Percentiles rank a stretch among this genome's conserved stretches.
Conservation (phyloP, 2,329 filamentous ascomycete species). For the Aspergillus transmontanensis region DNA sequence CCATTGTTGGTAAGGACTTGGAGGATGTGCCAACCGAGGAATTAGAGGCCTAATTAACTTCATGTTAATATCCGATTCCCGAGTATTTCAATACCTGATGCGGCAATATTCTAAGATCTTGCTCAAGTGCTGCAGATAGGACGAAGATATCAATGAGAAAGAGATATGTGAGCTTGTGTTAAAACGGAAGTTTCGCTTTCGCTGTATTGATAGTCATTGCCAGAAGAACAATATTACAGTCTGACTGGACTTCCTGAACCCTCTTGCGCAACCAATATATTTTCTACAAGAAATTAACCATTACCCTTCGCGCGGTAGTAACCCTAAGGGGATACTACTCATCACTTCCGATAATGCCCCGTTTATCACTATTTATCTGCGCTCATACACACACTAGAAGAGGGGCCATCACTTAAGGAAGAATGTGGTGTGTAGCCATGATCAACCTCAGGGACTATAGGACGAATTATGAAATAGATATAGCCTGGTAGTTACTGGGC, state of each 20-base stretch:
- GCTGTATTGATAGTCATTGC: conserved; percentile 53
- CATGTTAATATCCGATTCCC: neutral
- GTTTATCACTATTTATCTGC: too few relatives aligned
- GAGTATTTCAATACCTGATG: neutral
- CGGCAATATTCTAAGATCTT: conserved; percentile 1
- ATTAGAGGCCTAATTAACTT: conserved; percentile 57
- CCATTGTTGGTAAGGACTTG: conserved; percentile 77
- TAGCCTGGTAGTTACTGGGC: too few relatives aligned
- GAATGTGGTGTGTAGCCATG: too few relatives aligned
- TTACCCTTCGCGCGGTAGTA: too few relatives aligned
- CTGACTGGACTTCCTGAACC: neutral
- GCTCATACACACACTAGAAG: too few relatives aligned
- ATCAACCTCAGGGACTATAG: too few relatives aligned
- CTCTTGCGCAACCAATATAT: too few relatives aligned
- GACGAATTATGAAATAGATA: too few relatives aligned
- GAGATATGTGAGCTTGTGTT: neutral
- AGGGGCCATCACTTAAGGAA: too few relatives aligned
- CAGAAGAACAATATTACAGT: neutral
- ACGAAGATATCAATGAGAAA: conserved; percentile 3
- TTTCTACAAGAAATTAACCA: too few relatives aligned
- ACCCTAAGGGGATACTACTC: too few relatives aligned
- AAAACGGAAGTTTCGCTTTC: conserved; percentile 37
- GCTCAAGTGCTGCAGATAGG: conserved; percentile 5
- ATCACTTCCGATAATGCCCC: too few relatives aligned
- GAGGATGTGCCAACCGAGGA: conserved; percentile 76